phyloP scores from a whole-genome alignment of 1,284 basidiomycete genomes.

The Puccinia polysora region DNA sequence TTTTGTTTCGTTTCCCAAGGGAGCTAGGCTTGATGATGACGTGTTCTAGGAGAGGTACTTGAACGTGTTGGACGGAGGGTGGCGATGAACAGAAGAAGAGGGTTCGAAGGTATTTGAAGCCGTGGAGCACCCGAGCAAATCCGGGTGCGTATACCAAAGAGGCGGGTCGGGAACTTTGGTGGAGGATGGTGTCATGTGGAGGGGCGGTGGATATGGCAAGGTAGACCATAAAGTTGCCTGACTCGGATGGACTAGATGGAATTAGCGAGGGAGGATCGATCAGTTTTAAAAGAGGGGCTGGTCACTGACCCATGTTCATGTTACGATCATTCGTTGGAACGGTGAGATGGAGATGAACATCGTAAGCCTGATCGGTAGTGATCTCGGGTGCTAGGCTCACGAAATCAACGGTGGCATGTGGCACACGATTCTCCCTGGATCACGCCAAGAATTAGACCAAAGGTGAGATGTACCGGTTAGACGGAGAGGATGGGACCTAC shows the following conservation, averaged over 20 bases:
- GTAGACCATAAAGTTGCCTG: slow-evolving; percentile 41
- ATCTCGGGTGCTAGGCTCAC: slow-evolving; percentile 14
- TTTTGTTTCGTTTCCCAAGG: slow-evolving; percentile 23
- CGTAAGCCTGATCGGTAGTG: slow-evolving; percentile 34
- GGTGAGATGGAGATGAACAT: slow-evolving; percentile 33
- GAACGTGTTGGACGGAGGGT: slow-evolving; percentile 23
- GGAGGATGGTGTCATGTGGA: slow-evolving; percentile 29
- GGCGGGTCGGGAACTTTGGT: slow-evolving; percentile 28
- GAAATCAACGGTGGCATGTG: slow-evolving; percentile 18
- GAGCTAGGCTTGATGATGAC: slow-evolving; percentile 30
- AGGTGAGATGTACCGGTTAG: neutral
- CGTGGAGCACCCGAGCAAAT: slow-evolving; percentile 21
- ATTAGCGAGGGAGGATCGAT: neutral
- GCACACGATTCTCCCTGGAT: slow-evolving; percentile 25
- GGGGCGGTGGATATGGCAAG: slow-evolving; percentile 4
- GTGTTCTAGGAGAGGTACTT: slow-evolving; percentile 24
- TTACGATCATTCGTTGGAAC: slow-evolving; percentile 39
- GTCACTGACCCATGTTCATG: slow-evolving; percentile 27
- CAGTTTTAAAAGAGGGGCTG: neutral
- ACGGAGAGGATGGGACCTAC: neutral
- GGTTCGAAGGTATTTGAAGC: slow-evolving; percentile 37
- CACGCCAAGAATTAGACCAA: slow-evolving; percentile 1
- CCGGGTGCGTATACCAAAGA: slow-evolving; percentile 31
- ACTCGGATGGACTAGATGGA: neutral
- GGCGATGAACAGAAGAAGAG: slow-evolving; percentile 38